Evolutionary conservation across 2,329 filamentous ascomycete species (phyloP).

Genomic region (Leptodontidium sp.): DNA sequence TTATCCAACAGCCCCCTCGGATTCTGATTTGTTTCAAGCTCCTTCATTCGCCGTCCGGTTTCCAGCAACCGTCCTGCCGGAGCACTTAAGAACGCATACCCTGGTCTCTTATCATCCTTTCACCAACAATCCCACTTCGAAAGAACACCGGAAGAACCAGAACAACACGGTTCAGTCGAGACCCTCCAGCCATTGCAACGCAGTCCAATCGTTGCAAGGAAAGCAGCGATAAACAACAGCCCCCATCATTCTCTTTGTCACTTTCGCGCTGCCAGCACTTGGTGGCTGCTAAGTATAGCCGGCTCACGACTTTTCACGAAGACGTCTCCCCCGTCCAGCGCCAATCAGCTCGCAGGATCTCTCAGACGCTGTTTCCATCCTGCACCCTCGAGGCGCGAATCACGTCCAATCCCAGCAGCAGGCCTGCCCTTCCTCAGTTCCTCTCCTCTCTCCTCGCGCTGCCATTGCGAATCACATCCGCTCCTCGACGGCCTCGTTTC

Average conservation of each 20-base stretch:
- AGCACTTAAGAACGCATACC: slow-evolving; percentile 25
- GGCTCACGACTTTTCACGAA: slow-evolving; percentile 27
- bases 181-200: slow-evolving; percentile 9
- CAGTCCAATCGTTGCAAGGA: slow-evolving; percentile 16
- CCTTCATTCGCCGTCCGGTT: slow-evolving; percentile 21
- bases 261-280: slow-evolving; percentile 33
- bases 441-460: slow-evolving; percentile 11
- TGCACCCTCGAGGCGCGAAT: slow-evolving; percentile 43
- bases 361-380: slow-evolving; percentile 37
- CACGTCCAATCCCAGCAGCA: slow-evolving; percentile 39
- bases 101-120: slow-evolving; percentile 24
- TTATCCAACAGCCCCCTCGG: background rate
- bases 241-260: slow-evolving; percentile 15
- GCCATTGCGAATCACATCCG: slow-evolving; percentile 26
- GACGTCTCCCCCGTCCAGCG: slow-evolving; percentile 11
- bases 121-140: slow-evolving; percentile 9
- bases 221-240: background rate
- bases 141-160: background rate
- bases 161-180: slow-evolving; percentile 18
- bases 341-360: slow-evolving; percentile 35
- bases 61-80: slow-evolving; percentile 37
- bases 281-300: slow-evolving; percentile 41
- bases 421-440: slow-evolving; percentile 8
- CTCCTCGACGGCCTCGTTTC: slow-evolving; percentile 17
- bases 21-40: slow-evolving; percentile 25